Evolutionary conservation across 306 rosid species (phyloP), one percentile per base, ranked within the genome.

Genomic region (Notholithocarpus densiflorus): DNA sequence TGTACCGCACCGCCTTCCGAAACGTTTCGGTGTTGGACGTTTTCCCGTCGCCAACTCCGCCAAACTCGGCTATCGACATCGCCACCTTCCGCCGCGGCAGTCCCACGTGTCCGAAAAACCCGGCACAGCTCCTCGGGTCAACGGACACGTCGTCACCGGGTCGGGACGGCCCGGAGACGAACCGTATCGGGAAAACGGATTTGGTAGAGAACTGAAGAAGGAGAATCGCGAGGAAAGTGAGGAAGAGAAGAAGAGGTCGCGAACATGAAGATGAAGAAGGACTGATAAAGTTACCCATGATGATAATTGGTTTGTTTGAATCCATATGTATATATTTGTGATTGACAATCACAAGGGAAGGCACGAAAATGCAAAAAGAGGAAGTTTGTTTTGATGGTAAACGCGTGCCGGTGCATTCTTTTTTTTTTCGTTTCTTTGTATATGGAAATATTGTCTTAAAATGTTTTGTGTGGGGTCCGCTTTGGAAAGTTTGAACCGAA

Each of bases 21-120:
- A 95, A 91, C 73, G 96, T 56, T 31, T 83, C 91, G 6, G 98
- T 95, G 61, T 95, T 92, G 5, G 93, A 95, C 45, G 94, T 93
- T 12, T 45, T 79, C 5, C 98, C 98, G 69, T 95, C 98, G 5
- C 96, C 93, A 5, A 93, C 91, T 5, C 91, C 99, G 0, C 96
- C 97, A 79, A 95, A 95, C 27, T 91, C 99, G 34, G 43, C 59
- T 62, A 95, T 86, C 56, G 96, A 95, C 92, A 54, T 83, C 56
- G 85, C 87, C 18, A 59, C 20, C 86, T 79, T 85, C 80, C 89
- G 78, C 78, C 34, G 43, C 5, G 79, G 72, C 15, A 48, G 17
- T 1, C 15, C 53, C 1, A 31, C 74, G 2, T n/a, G 20, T 21
- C 24, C 76, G 57, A 89, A 92, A 51, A 86, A 90, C 15, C 72